Percentiles rank a stretch among this genome's conserved stretches.
These are phyloP conservation scores for Penicillium frequentans DNA, from an alignment of 2,329 filamentous ascomycete genomes.

Conservation along the genomic window DNA sequence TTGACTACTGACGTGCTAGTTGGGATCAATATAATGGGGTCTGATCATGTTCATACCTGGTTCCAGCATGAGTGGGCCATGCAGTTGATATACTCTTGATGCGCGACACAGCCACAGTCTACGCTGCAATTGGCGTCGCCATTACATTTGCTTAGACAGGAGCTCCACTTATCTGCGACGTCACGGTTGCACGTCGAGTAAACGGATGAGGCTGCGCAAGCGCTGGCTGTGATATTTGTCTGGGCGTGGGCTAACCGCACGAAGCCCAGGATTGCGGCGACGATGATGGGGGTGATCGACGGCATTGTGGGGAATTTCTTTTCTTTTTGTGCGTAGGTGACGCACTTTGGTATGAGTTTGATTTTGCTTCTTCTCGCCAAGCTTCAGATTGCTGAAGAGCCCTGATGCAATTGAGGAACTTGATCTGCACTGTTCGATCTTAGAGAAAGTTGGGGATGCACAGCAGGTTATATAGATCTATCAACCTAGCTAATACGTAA, in stretches of 20 bases:
- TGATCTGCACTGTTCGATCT: neutral
- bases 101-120: constrained; percentile 23
- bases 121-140: constrained; percentile 22
- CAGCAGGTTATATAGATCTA: neutral
- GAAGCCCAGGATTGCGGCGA: constrained; percentile 13
- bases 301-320: constrained; percentile 10
- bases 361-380: neutral
- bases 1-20: neutral
- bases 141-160: constrained; percentile 20
- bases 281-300: constrained; percentile 13
- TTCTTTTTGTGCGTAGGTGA: neutral
- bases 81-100: constrained; percentile 36
- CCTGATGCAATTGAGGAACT: neutral
- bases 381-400: neutral
- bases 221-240: constrained; percentile 23
- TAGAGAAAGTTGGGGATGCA: neutral
- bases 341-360: neutral
- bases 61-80: constrained; percentile 43
- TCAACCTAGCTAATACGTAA: neutral
- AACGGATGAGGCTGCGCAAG: constrained; percentile 18
- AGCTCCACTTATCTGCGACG: constrained; percentile 19
- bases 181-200: constrained; percentile 23
- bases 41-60: constrained; percentile 20
- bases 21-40: neutral
- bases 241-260: constrained; percentile 17